A percentile compares a stretch with the other conserved stretches of the same genome.
Evolutionary conservation across 345 rosid species (phyloP).

Genomic region (Eucalyptus marginata): DNA sequence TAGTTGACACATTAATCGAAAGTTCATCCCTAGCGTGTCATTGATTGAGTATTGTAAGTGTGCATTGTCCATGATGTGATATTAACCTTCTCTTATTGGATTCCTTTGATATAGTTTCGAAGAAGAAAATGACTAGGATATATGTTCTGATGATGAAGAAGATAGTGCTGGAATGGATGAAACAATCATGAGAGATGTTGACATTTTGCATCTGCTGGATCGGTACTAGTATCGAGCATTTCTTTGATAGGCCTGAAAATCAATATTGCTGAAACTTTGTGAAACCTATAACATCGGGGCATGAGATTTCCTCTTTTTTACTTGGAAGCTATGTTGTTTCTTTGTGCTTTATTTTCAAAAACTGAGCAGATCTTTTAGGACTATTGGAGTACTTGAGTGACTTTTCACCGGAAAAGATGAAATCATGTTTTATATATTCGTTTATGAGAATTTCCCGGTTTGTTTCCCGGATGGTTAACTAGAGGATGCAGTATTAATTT

Average conservation of each 20-base stretch:
- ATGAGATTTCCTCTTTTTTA: background rate
- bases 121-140: constrained; percentile 29
- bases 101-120: constrained; percentile 45
- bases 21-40: background rate
- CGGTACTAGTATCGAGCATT: constrained; percentile 16
- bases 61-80: background rate
- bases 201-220: constrained; percentile 31
- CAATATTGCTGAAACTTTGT: background rate
- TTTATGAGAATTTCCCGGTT: background rate
- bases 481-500: background rate
- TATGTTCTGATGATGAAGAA: constrained; percentile 34
- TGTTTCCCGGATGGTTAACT: background rate
- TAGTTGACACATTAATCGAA: background rate
- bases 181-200: constrained; percentile 10
- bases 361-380: background rate
- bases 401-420: background rate
- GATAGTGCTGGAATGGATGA: constrained; percentile 11
- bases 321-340: background rate
- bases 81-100: background rate
- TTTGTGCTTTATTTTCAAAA: background rate
- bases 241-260: background rate
- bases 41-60: background rate
- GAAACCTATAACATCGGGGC: background rate
- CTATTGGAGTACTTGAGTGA: background rate
- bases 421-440: background rate